Percentiles rank a stretch among this genome's conserved stretches.
These are phyloP conservation scores for Mycena sp. DNA, from an alignment of 1,284 basidiomycete species.

Conservation along the genomic window DNA sequence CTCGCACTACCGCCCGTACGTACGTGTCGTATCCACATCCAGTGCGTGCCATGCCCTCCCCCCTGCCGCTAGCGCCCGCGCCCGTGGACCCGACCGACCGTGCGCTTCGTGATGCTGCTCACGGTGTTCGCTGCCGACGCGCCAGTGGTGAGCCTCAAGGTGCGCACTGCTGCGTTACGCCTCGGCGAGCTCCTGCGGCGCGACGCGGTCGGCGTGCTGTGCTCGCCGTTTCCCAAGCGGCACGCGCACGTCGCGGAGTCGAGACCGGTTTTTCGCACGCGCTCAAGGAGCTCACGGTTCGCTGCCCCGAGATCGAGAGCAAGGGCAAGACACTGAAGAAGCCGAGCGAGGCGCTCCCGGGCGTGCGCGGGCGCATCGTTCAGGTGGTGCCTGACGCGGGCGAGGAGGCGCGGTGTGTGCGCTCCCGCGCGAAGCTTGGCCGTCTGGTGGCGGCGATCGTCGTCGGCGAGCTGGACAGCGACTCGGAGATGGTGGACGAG, in stretches of 20 bases:
- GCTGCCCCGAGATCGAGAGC: slow-evolving; percentile 15
- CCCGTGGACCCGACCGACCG: slow-evolving; percentile 61
- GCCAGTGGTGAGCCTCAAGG: slow-evolving; percentile 45
- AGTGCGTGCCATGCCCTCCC: not conserved
- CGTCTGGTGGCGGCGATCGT: slow-evolving; percentile 35
- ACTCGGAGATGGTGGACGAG: slow-evolving; percentile 33
- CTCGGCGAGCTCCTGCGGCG: slow-evolving; percentile 62
- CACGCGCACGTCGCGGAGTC: slow-evolving; percentile 60
- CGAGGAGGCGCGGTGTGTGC: slow-evolving; percentile 29
- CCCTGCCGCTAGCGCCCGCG: not conserved
- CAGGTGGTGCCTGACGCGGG: slow-evolving; percentile 52
- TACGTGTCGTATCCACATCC: not conserved
- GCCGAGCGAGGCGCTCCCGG: too few relatives aligned
- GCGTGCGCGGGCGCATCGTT: slow-evolving; percentile 53
- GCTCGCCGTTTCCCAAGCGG: slow-evolving; percentile 75
- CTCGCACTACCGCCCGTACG: slow-evolving; percentile 53
- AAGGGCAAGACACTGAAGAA: slow-evolving; percentile 75
- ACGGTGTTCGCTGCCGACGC: slow-evolving; percentile 62
- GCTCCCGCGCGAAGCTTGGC: slow-evolving; percentile 21
- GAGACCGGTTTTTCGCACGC: slow-evolving; percentile 45
- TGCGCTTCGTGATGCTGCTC: slow-evolving; percentile 73
- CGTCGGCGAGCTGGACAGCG: too few relatives aligned
- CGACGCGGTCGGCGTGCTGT: slow-evolving; percentile 69
- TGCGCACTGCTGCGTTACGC: slow-evolving; percentile 57
- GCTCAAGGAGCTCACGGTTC: slow-evolving; percentile 64